Base-by-base conservation (phyloP, 805 yeast species). In the Starmera pachycereana region DNA sequence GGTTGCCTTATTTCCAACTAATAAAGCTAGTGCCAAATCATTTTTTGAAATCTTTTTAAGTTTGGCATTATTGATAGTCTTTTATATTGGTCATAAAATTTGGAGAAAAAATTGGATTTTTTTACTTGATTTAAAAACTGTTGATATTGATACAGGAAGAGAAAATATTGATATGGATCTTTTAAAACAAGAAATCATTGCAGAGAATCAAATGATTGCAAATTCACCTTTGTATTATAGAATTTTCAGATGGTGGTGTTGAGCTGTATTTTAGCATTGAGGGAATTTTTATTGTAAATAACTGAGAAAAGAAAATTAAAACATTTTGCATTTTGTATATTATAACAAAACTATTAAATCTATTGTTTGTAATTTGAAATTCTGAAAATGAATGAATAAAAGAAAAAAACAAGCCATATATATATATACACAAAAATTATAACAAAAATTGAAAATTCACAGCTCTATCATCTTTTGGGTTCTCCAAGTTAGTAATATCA, bases 1-100 rank as follows among this genome's bases (percentile, higher is more conserved):
- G 89, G 68, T 77, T 40, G 85, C 89, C 3, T 62, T 82, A 37
- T 82, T 67, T 67, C 90, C 90, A 39, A 53, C 74, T 31, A 75
- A 40, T 12, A 35, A 57, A 12, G 72, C 80, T 40, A 63, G 60
- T 52, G 81, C 82, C 8, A 49, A 57, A 33, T 58, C 49, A 32
- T 83, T 83, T 68, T 83, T 83, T 66, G 62, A 69, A 54, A 61
- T 73, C 16, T 82, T 78, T 58, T 64, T 83, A 51, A 73, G 83
- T 22, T 66, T 68, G 42, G 82, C 83, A 13, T 69, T 81, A 29
- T 65, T 79, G 29, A 39, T 82, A 28, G 71, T 58, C 6, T 69
- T 74, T 58, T 77, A 69, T 60, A 6, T 71, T 18, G 71, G 63
- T 44, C 80, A 78, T 66, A 77, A 77, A 59, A 33, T 76, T 34